A percentile compares a stretch with the other conserved stretches of the same genome.
Evolutionary conservation across 2,329 filamentous ascomycete genomes (phyloP).

Genomic region (Colletotrichum sp.): DNA sequence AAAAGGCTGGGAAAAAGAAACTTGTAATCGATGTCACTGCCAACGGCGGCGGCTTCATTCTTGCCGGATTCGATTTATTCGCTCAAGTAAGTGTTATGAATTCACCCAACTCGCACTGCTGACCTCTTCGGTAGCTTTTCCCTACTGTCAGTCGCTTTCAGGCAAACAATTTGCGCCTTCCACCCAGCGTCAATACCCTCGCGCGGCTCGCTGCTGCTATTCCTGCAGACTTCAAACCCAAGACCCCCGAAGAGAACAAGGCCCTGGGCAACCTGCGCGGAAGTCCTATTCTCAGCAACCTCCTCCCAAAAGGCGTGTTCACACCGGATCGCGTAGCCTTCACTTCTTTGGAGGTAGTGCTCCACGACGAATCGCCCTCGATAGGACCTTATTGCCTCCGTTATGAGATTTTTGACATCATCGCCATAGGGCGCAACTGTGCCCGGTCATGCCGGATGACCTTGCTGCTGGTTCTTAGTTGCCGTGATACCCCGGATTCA

Average conservation of each 20-base stretch:
- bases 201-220: conserved; percentile 37
- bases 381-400: too few species aligned
- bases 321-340: conserved; percentile 42
- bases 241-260: conserved; percentile 39
- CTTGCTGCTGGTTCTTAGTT: not conserved
- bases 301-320: conserved; percentile 52
- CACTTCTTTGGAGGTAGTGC: conserved; percentile 30
- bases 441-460: not conserved
- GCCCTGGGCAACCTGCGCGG: conserved; percentile 51
- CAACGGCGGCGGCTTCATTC: conserved; percentile 63
- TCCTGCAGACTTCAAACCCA: conserved; percentile 33
- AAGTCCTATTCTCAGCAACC: conserved; percentile 46
- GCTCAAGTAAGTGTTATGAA: conserved; percentile 48
- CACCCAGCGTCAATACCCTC: conserved; percentile 51
- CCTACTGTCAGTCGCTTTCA: conserved; percentile 53
- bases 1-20: conserved; percentile 59
- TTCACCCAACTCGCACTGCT: conserved; percentile 21
- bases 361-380: too few species aligned
- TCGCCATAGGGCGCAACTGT: not conserved
- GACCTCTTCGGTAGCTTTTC: conserved; percentile 42
- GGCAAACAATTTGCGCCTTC: conserved; percentile 54
- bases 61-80: conserved; percentile 67
- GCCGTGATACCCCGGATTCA: not conserved
- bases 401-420: not conserved
- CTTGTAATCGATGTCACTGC: conserved; percentile 63